These are phyloP conservation scores for Xylaria telfairii DNA, from an alignment of 495 filamentous ascomycete species.

Conservation along the genomic window DNA sequence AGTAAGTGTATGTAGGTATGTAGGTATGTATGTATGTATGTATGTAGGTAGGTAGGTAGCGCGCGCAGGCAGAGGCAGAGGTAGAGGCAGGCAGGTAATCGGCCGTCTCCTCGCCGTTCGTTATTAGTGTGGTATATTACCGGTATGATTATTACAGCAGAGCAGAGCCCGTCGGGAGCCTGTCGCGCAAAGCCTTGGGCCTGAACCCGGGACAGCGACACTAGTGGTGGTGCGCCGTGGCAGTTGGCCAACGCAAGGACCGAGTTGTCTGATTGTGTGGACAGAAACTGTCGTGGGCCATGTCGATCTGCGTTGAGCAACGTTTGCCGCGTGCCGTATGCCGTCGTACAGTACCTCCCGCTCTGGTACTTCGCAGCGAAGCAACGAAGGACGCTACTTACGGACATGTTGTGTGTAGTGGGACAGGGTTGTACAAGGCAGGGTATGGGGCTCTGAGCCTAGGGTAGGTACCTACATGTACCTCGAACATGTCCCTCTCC, in stretches of 20 bases:
- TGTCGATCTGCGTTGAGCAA: constrained; percentile 27
- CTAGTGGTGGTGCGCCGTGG: neutral
- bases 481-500: no score
- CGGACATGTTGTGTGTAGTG: neutral
- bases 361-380: neutral
- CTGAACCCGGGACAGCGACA: constrained; percentile 6
- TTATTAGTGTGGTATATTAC: no score
- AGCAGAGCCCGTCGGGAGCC: neutral
- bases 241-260: constrained; percentile 10
- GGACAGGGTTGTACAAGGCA: constrained; percentile 5
- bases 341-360: constrained; percentile 4
- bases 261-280: constrained; percentile 24
- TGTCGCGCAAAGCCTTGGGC: constrained; percentile 1
- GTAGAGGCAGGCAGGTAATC: no score
- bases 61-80: no score
- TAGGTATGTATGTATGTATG: no score
- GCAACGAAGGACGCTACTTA: neutral
- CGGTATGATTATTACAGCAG: no score
- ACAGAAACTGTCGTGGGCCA: constrained; percentile 23
- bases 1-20: no score
- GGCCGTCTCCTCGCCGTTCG: constrained; percentile 7
- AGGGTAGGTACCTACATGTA: neutral
- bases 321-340: constrained; percentile 26
- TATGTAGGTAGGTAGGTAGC: no score
- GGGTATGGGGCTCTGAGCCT: neutral